phyloP scores from a whole-genome alignment of 306 rosid genomes.

The Citrullus mucosospermus region DNA sequence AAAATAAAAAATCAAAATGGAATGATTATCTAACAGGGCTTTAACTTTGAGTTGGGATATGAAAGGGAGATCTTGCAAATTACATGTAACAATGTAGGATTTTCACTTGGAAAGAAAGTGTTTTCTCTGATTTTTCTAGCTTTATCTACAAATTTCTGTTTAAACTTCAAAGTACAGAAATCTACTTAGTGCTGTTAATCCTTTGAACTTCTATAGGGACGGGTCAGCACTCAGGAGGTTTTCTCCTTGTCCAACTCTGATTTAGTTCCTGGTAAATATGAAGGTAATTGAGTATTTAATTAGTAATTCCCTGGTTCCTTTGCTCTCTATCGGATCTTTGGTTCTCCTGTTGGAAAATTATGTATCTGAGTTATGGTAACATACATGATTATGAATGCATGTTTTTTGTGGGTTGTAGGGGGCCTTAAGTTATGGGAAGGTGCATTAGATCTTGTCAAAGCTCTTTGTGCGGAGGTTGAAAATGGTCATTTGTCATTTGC shows the following conservation, averaged over 20 bases:
- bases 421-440: constrained; percentile 95
- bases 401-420: constrained; percentile 32
- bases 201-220: constrained; percentile 31
- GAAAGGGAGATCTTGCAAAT: background rate
- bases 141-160: background rate
- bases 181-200: background rate
- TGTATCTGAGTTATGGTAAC: background rate
- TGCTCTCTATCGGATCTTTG: background rate
- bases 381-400: background rate
- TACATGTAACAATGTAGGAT: background rate
- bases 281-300: constrained; percentile 31
- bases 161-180: background rate
- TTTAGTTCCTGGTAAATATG: constrained; percentile 87
- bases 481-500: constrained; percentile 34
- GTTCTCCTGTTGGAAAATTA: background rate
- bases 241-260: constrained; percentile 83
- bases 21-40: background rate
- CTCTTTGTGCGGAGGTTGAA: constrained; percentile 42
- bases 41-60: background rate
- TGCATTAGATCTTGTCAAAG: constrained; percentile 69
- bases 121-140: background rate
- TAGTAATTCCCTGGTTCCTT: constrained; percentile 1
- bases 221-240: constrained; percentile 72
- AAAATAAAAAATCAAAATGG: background rate
- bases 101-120: background rate